These are phyloP conservation scores for Annona squamosa DNA, from an alignment of 164 flowering plant species.

Conservation along the genomic window DNA sequence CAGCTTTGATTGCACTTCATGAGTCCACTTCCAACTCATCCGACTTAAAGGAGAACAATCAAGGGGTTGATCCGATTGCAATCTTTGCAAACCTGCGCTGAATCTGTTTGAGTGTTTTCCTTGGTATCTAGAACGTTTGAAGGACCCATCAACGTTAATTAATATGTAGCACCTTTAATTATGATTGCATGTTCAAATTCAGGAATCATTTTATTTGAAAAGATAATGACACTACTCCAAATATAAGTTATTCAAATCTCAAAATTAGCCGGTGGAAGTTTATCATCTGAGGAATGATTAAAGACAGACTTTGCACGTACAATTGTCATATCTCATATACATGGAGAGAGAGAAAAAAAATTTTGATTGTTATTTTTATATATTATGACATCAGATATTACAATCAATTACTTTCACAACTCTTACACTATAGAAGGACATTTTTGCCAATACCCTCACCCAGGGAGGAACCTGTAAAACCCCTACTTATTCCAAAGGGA, in stretches of 20 bases:
- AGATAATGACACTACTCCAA: neutral
- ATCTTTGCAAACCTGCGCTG: constrained; percentile 32
- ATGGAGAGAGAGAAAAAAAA: neutral
- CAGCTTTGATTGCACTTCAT: constrained; percentile 61
- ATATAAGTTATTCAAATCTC: neutral
- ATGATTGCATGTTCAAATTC: neutral
- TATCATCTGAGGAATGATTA: neutral
- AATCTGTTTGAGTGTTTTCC: neutral
- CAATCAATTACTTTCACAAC: too few relatives aligned
- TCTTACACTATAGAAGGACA: too few relatives aligned
- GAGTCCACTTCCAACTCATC: constrained; percentile 24
- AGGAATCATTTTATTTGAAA: neutral
- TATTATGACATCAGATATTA: too few relatives aligned
- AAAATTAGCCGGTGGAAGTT: neutral
- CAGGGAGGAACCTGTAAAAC: too few relatives aligned
- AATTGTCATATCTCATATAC: neutral
- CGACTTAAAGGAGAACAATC: constrained; percentile 6
- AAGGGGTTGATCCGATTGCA: constrained; percentile 34
- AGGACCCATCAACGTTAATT: neutral
- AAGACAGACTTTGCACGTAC: neutral
- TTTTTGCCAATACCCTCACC: too few relatives aligned
- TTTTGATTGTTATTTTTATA: too few relatives aligned
- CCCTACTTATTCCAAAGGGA: too few relatives aligned
- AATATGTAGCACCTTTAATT: neutral
- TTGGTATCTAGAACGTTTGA: neutral